A percentile compares a stretch with the other conserved stretches of the same genome.
phyloP scores from a whole-genome alignment of 805 yeast species.

The Blastobotrys chiropterorum region DNA sequence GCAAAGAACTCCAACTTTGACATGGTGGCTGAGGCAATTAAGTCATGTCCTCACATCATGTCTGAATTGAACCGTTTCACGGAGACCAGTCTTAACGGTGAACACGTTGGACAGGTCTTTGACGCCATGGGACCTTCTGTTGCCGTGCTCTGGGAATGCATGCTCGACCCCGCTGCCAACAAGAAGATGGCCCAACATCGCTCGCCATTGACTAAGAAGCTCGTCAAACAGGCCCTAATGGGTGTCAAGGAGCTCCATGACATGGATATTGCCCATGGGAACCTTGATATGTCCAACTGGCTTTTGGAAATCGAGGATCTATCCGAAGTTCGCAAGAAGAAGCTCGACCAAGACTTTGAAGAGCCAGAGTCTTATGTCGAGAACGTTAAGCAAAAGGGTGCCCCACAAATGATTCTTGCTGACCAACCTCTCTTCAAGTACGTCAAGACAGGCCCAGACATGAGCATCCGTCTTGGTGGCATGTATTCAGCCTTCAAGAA shows the following conservation, averaged over 20 bases:
- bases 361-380: background rate
- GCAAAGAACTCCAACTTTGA: constrained; percentile 7
- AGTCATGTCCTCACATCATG: background rate
- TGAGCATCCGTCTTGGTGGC: constrained; percentile 3
- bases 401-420: constrained; percentile 1
- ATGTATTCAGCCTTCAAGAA: constrained; percentile 4
- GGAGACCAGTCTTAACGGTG: constrained; percentile 5
- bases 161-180: constrained; percentile 2
- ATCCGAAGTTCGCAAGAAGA: constrained; percentile 1
- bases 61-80: constrained; percentile 3
- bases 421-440: constrained; percentile 1
- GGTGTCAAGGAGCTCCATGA: constrained; percentile 5
- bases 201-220: constrained; percentile 3
- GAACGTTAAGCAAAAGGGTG: constrained; percentile 6
- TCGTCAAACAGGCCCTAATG: constrained; percentile 2
- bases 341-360: constrained; percentile 2
- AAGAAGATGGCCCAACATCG: constrained; percentile 6
- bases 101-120: constrained; percentile 3
- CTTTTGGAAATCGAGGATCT: constrained; percentile 5
- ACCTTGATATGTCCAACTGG: constrained; percentile 2
- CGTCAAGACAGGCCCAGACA: constrained; percentile 1
- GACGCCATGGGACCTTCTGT: constrained; percentile 7
- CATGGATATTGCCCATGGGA: constrained; percentile 4
- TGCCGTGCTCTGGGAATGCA: constrained; percentile 3
- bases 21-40: background rate